Percentiles rank a stretch among this genome's conserved stretches.
These are phyloP conservation scores for Backusella tuberculispora DNA, from an alignment of 192 early-diverging fungal species.

Conservation along the genomic window DNA sequence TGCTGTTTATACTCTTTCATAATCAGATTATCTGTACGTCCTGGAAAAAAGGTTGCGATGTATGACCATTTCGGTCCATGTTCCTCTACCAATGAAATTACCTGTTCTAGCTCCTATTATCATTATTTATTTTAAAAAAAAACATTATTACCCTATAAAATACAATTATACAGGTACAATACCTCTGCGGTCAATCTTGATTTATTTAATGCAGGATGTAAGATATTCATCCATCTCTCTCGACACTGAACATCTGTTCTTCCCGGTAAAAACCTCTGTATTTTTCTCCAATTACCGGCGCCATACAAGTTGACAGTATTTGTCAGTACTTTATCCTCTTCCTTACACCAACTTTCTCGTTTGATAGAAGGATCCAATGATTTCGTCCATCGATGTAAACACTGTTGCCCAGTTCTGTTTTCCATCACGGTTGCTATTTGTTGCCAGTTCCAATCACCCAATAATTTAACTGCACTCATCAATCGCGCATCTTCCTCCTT, in stretches of 20 bases:
- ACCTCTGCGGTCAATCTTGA: conserved; percentile 58
- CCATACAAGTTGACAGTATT: conserved; percentile 70
- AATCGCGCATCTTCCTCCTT: conserved; percentile 68
- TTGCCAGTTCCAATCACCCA: conserved; percentile 78
- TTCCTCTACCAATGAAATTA: conserved; percentile 54
- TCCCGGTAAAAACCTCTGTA: conserved; percentile 70
- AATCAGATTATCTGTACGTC: conserved; percentile 49
- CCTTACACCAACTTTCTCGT: conserved; percentile 64
- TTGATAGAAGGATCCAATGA: conserved; percentile 68
- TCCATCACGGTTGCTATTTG: conserved; percentile 66
- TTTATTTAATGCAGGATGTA: conserved; percentile 60
- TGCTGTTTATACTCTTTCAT: conserved; percentile 26
- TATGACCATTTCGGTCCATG: conserved; percentile 52
- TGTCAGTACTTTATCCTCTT: conserved; percentile 70
- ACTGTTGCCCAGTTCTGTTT: conserved; percentile 71
- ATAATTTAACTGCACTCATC: conserved; percentile 61
- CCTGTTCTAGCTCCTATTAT: conserved; percentile 8
- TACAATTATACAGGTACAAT: background rate
- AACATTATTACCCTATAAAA: background rate
- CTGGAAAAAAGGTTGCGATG: conserved; percentile 39
- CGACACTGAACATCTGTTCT: conserved; percentile 81
- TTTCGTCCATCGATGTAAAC: conserved; percentile 74
- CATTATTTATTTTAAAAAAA: background rate
- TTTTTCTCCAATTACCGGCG: conserved; percentile 68
- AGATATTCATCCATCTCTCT: conserved; percentile 75